Conservation (phyloP, 163 green algal genomes). For the Chloroidium sp. region DNA sequence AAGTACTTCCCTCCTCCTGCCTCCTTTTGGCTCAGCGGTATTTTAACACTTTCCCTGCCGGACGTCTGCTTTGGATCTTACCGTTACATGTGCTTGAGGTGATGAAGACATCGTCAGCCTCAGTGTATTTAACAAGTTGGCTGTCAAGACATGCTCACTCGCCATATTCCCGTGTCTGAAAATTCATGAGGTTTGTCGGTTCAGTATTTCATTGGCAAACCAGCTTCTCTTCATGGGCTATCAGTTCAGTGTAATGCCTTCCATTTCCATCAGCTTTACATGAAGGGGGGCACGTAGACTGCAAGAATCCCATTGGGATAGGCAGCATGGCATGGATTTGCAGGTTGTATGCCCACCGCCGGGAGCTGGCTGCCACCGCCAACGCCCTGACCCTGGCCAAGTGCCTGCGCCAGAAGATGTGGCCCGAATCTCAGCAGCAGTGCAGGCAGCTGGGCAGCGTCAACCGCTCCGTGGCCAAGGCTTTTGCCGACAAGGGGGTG, state of each 20-base stretch:
- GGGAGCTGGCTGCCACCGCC: conserved; percentile 49
- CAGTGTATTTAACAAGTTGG: neutral
- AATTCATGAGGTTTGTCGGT: no score
- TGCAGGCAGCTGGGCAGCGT: conserved; percentile 47
- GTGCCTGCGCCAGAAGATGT: conserved; percentile 53
- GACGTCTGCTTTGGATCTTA: no score
- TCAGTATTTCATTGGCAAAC: no score
- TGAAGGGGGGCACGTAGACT: neutral
- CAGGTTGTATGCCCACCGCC: conserved; percentile 47
- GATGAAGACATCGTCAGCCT: neutral
- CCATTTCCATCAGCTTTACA: no score
- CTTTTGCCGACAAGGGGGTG: conserved; percentile 47
- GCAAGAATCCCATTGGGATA: neutral
- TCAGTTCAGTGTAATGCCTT: no score
- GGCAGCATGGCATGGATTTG: neutral
- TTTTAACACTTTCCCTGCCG: no score
- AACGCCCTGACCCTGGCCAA: conserved; percentile 65
- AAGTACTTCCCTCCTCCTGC: conserved; percentile 30
- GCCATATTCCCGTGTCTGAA: no score
- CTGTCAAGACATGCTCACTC: neutral
- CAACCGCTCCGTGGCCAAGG: conserved; percentile 33
- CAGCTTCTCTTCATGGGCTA: no score
- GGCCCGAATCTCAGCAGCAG: conserved; percentile 44
- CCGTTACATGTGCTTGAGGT: no score
- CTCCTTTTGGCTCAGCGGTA: neutral